These are phyloP conservation scores for Paralagenidium karlingii DNA, from an alignment of 352 stramenopile genomes.

Conservation along the genomic window DNA sequence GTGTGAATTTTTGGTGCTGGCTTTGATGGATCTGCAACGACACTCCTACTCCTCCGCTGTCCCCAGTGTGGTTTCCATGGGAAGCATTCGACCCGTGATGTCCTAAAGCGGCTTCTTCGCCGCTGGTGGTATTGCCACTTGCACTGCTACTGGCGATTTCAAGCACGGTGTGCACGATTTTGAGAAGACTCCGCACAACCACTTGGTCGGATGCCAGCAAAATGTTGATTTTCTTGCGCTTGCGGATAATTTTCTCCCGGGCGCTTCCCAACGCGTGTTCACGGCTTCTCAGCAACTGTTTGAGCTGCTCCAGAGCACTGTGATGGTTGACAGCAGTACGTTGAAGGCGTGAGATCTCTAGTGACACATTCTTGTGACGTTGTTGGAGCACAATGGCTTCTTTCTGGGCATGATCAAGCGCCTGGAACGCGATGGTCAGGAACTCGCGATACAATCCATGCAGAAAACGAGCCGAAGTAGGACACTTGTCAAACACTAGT, in stretches of 20 bases:
- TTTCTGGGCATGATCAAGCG: slow-evolving; percentile 16
- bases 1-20: neutral
- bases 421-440: slow-evolving; percentile 10
- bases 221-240: slow-evolving; percentile 34
- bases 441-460: slow-evolving; percentile 31
- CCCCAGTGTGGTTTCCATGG: neutral
- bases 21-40: too few relatives aligned
- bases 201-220: slow-evolving; percentile 24
- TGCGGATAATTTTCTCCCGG: slow-evolving; percentile 28
- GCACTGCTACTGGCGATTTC: slow-evolving; percentile 17
- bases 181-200: slow-evolving; percentile 14
- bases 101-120: too few relatives aligned
- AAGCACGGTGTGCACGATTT: slow-evolving; percentile 18
- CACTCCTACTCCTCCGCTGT: neutral
- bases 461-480: slow-evolving; percentile 33
- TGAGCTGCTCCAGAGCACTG: slow-evolving; percentile 11
- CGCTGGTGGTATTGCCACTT: too few relatives aligned
- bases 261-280: slow-evolving; percentile 21
- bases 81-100: slow-evolving; percentile 2
- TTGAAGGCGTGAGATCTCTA: slow-evolving; percentile 17
- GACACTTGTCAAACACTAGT: slow-evolving; percentile 41
- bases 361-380: slow-evolving; percentile 23
- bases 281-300: slow-evolving; percentile 18
- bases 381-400: slow-evolving; percentile 22
- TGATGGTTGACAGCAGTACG: slow-evolving; percentile 9